Conservation (phyloP, 2,329 filamentous ascomycete genomes). For the Fusarium redolens region DNA sequence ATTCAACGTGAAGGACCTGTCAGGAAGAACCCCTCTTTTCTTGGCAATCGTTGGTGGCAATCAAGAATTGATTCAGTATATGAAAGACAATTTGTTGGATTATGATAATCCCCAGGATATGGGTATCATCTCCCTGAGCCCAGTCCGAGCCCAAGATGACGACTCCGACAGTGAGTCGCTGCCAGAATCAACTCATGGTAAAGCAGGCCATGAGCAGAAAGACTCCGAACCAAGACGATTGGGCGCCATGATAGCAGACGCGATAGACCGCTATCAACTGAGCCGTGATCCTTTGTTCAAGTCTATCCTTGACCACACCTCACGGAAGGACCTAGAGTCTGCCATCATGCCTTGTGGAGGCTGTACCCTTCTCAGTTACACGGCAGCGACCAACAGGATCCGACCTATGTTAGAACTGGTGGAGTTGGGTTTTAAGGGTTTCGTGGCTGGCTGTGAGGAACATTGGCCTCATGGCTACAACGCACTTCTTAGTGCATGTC, state of each 20-base stretch:
- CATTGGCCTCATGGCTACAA: constrained; percentile 43
- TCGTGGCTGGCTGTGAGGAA: constrained; percentile 28
- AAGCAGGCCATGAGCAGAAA: neutral
- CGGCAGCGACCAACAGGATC: neutral
- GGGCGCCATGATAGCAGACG: constrained; percentile 28
- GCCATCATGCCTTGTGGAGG: constrained; percentile 39
- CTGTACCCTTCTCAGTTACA: constrained; percentile 42
- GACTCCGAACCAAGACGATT: constrained; percentile 8
- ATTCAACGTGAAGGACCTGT: constrained; percentile 25
- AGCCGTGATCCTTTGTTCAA: constrained; percentile 9
- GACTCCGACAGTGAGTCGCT: neutral
- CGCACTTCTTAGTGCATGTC: constrained; percentile 30
- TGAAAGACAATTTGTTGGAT: constrained; percentile 24
- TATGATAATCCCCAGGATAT: constrained; percentile 5
- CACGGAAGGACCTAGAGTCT: constrained; percentile 24
- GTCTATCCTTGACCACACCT: constrained; percentile 25
- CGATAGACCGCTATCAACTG: constrained; percentile 17
- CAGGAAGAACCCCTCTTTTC: constrained; percentile 35
- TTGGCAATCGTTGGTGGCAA: constrained; percentile 17
- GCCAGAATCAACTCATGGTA: neutral
- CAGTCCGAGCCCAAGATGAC: neutral
- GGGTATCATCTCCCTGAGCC: constrained; percentile 1
- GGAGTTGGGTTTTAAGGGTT: constrained; percentile 31
- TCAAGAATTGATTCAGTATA: constrained; percentile 28
- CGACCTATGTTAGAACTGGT: constrained; percentile 35